Conservation (phyloP, 306 rosid genomes). For the Gynostemma pentaphyllum region DNA sequence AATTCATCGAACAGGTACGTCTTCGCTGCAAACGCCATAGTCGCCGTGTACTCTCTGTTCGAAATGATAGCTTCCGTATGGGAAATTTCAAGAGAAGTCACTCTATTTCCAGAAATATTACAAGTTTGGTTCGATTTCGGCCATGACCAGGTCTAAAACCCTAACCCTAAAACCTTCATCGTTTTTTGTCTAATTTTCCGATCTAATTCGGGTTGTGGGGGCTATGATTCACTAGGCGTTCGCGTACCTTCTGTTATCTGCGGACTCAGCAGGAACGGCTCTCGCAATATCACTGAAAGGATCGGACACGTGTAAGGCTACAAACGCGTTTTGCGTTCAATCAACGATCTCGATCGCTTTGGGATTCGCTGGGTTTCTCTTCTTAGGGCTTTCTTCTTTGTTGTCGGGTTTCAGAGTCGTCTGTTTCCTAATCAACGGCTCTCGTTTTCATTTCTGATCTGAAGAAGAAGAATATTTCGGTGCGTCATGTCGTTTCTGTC, state of each 20-base stretch:
- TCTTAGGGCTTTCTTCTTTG: slow-evolving; percentile 71
- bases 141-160: slow-evolving; percentile 82
- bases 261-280: slow-evolving; percentile 89
- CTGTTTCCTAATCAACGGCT: slow-evolving; percentile 73
- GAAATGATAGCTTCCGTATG: slow-evolving; percentile 84
- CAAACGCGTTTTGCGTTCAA: slow-evolving; percentile 64
- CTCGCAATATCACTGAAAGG: slow-evolving; percentile 37
- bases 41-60: slow-evolving; percentile 63
- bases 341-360: slow-evolving; percentile 53
- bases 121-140: slow-evolving; percentile 99
- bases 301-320: slow-evolving; percentile 54
- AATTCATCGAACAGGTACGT: slow-evolving; percentile 47
- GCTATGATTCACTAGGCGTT: slow-evolving; percentile 50
- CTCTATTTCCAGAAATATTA: slow-evolving; percentile 69
- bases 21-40: slow-evolving; percentile 78
- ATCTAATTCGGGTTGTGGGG: not conserved
- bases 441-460: slow-evolving; percentile 60
- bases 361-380: slow-evolving; percentile 74
- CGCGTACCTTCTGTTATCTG: slow-evolving; percentile 73
- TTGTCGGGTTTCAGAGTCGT: slow-evolving; percentile 84
- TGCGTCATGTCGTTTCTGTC: not conserved
- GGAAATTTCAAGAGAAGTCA: slow-evolving; percentile 79
- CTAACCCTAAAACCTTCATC: not conserved
- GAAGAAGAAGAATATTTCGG: not conserved
- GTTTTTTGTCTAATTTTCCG: not conserved